Base-by-base conservation (phyloP, 2,329 filamentous ascomycete genomes). In the Claviceps sp. region DNA sequence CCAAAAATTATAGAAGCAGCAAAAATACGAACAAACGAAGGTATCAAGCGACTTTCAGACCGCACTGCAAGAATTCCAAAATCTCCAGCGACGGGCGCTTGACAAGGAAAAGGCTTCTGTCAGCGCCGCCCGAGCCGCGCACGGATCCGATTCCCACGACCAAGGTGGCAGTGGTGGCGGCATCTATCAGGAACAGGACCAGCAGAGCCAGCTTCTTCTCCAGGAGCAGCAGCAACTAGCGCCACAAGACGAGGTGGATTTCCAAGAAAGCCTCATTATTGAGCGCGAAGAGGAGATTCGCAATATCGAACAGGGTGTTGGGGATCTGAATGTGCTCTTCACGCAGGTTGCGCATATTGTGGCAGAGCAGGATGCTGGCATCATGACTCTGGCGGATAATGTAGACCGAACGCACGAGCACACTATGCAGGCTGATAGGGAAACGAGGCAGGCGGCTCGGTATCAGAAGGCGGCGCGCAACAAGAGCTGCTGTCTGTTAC, bases 341-440 rank as follows among this genome's bases (percentile, higher is more conserved):
- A 79, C 90, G 56, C 91, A 98, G 72, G 89, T 98, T n/a, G 93
- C 91, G 47, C 89, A 95, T 67, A 96, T 98, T 67, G 90, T 98
- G 49, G 82, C 82, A 55, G 91, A 97, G 70, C 93, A 98, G 70
- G 93, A 93, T 49, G 86, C 54, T 9, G 88, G 60, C 81, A 87
- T 98, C 34, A 85, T 91, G 63, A 86, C 86, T 18, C 95, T 98
- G 61, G 83, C 82, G 56, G 84, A 88, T 60, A 96, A 96, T 60
- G 88, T 97, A 6, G 82, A 93, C 66, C 84, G 83, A 56, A 86
- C 90, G 46, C 79, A 85, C 55, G 81, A 85, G 54, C 85, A 95
- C 63, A 95, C 89, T 13, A 76, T 82, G 51, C 88, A 88, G 41
- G 94, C 91, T 43, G 88, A 96, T 65, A 70, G 83, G 52, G 91